These are phyloP conservation scores for Penicillium sp. DNA, from an alignment of 2,329 filamentous ascomycete species.

Conservation along the genomic window DNA sequence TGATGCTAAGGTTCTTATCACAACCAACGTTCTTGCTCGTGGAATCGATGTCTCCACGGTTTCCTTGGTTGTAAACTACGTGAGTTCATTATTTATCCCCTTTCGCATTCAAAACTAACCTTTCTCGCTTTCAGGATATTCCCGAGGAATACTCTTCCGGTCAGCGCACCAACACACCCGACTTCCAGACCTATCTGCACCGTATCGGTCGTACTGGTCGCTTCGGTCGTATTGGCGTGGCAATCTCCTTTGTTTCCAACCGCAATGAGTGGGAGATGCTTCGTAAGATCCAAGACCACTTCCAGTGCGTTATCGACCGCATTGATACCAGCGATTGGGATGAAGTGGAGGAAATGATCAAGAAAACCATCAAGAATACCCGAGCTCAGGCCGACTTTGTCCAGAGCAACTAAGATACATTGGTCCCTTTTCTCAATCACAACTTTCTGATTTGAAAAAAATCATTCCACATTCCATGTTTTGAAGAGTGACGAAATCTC, in stretches of 20 bases:
- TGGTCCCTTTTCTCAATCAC: neutral
- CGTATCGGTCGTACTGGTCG: conserved; percentile 95
- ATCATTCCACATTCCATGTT: conserved; percentile 15
- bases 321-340: conserved; percentile 91
- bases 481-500: conserved; percentile 34
- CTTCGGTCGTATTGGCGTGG: conserved; percentile 94
- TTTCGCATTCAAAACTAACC: neutral
- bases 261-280: conserved; percentile 77
- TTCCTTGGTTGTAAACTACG: conserved; percentile 98
- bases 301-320: conserved; percentile 75
- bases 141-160: conserved; percentile 63
- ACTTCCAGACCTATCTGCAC: conserved; percentile 95
- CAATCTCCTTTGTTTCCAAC: conserved; percentile 91
- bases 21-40: conserved; percentile 92
- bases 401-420: conserved; percentile 2
- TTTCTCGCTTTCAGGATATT: conserved; percentile 54
- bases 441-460: neutral
- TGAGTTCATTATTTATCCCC: conserved; percentile 34
- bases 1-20: conserved; percentile 91
- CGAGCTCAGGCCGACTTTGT: conserved; percentile 44
- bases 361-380: conserved; percentile 69
- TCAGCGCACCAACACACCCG: conserved; percentile 65
- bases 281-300: conserved; percentile 74
- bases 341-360: conserved; percentile 76
- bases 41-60: conserved; percentile 92